Conservation (phyloP, 495 filamentous ascomycete species). For the Talaromyces thailandensis region DNA sequence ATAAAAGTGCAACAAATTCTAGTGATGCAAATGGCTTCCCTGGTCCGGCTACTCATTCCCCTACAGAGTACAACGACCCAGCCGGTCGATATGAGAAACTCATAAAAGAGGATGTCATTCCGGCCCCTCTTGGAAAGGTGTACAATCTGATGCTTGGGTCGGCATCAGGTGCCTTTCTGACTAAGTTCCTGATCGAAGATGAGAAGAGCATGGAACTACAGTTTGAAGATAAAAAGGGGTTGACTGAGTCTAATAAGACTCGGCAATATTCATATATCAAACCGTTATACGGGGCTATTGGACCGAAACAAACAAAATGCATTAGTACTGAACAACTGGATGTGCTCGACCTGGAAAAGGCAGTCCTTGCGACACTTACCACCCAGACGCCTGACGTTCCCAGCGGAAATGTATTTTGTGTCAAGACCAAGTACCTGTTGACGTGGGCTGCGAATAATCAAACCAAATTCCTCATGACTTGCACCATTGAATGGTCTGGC, state of each 20-base stretch:
- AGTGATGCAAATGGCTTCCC: constrained; percentile 57
- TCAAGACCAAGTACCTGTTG: constrained; percentile 90
- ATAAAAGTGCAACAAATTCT: constrained; percentile 42
- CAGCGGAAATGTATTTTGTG: constrained; percentile 80
- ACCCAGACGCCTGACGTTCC: constrained; percentile 96
- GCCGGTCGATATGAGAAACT: constrained; percentile 74
- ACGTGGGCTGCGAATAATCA: constrained; percentile 81
- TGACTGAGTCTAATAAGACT: constrained; percentile 61
- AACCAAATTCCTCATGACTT: constrained; percentile 77
- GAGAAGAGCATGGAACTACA: constrained; percentile 83
- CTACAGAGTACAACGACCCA: constrained; percentile 74
- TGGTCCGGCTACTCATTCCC: constrained; percentile 71
- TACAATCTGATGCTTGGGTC: constrained; percentile 83
- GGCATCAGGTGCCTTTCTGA: constrained; percentile 67
- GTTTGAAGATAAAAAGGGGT: constrained; percentile 68
- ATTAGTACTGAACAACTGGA: constrained; percentile 78
- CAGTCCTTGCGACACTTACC: constrained; percentile 63
- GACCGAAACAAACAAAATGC: constrained; percentile 93
- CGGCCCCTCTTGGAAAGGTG: constrained; percentile 85
- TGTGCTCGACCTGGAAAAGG: constrained; percentile 76
- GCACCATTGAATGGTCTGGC: constrained; percentile 88
- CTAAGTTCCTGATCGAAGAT: constrained; percentile 74
- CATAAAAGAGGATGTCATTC: constrained; percentile 75
- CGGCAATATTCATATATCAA: constrained; percentile 86
- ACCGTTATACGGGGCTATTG: constrained; percentile 72